Evolutionary conservation across 768 basidiomycete genomes (phyloP).

Genomic region (Cystobasidium tubakii): DNA sequence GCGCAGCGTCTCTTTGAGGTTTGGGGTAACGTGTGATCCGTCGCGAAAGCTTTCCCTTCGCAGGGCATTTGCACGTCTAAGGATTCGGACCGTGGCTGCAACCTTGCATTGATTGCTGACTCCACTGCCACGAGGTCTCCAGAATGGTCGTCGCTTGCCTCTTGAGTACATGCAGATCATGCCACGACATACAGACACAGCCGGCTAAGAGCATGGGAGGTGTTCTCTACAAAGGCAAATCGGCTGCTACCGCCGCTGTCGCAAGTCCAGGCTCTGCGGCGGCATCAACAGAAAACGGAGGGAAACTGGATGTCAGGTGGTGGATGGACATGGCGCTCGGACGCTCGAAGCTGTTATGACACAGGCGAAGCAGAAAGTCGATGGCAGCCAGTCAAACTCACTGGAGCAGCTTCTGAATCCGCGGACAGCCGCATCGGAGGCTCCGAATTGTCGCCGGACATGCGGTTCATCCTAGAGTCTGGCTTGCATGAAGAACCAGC

Average conservation of each 20-base stretch:
- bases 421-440: not conserved
- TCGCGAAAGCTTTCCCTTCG: too few relatives aligned
- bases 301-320: not conserved
- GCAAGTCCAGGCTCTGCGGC: not conserved
- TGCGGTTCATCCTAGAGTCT: conserved; percentile 10
- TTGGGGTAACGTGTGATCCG: too few relatives aligned
- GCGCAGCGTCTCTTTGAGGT: too few relatives aligned
- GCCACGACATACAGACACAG: not conserved
- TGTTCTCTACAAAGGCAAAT: not conserved
- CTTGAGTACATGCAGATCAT: not conserved
- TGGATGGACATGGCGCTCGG: not conserved
- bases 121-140: not conserved
- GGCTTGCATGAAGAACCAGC: conserved; percentile 21
- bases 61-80: too few relatives aligned
- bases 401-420: not conserved
- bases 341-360: not conserved
- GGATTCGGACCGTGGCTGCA: too few relatives aligned
- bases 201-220: not conserved
- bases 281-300: not conserved
- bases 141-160: not conserved
- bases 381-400: not conserved
- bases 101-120: too few relatives aligned
- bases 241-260: not conserved
- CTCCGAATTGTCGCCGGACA: not conserved
- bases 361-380: not conserved